Evolutionary conservation across 441 rosid species (phyloP).

Genomic region (Iberis amara): DNA sequence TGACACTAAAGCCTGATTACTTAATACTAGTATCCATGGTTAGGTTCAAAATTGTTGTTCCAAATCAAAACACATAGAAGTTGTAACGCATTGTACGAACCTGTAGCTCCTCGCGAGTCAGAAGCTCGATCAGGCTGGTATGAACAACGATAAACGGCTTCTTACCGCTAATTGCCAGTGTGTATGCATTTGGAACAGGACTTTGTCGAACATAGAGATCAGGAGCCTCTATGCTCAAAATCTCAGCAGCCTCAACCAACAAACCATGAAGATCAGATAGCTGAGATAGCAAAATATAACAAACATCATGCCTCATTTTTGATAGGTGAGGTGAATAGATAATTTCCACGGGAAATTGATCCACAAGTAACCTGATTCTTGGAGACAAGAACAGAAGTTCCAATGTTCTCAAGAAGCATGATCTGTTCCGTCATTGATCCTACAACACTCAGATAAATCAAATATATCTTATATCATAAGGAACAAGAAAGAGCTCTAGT

Average conservation of each 20-base stretch:
- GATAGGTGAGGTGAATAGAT: neutral
- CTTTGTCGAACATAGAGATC: constrained; percentile 91
- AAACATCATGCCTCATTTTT: neutral
- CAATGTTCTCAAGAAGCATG: constrained; percentile 96
- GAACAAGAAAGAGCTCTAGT: neutral
- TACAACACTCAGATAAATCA: constrained; percentile 29
- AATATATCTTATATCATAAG: neutral
- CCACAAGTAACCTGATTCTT: constrained; percentile 52
- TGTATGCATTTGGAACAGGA: constrained; percentile 87
- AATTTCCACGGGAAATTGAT: neutral
- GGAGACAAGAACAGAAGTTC: constrained; percentile 88
- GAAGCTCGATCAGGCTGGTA: constrained; percentile 86
- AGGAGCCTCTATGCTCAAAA: constrained; percentile 75
- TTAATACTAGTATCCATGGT: neutral
- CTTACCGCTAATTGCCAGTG: constrained; percentile 79
- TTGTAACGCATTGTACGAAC: constrained; percentile 33
- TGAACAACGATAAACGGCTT: constrained; percentile 91
- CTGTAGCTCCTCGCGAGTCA: constrained; percentile 80
- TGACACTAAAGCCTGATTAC: neutral
- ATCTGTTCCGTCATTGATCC: constrained; percentile 79
- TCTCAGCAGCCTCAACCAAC: constrained; percentile 75
- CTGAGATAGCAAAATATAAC: constrained; percentile 35
- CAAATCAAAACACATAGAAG: neutral
- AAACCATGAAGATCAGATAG: constrained; percentile 78
- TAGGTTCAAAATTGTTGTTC: neutral